These are phyloP conservation scores for Saturnispora gosingensis DNA, from an alignment of 805 yeast genomes.

Conservation along the genomic window DNA sequence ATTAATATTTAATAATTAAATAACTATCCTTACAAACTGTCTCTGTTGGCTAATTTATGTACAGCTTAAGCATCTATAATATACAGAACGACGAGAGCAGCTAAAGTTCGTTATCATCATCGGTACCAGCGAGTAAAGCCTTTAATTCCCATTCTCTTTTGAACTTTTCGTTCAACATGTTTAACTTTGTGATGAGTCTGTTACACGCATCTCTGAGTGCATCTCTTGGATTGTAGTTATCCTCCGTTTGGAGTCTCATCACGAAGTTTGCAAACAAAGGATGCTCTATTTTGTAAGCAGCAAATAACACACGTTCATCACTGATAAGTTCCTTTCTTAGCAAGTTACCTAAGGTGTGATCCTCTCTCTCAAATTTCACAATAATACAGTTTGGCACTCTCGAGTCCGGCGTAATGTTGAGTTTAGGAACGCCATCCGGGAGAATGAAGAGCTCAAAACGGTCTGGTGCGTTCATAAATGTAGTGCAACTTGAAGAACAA, in stretches of 20 bases:
- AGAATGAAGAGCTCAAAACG: conserved; percentile 92
- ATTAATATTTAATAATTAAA: background rate
- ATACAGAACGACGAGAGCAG: background rate
- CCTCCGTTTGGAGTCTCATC: conserved; percentile 92
- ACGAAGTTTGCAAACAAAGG: conserved; percentile 94
- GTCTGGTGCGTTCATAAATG: conserved; percentile 93
- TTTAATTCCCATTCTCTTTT: conserved; percentile 89
- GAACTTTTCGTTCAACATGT: conserved; percentile 65
- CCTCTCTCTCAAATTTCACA: conserved; percentile 91
- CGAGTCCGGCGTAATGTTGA: conserved; percentile 85
- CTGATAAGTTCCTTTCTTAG: conserved; percentile 77
- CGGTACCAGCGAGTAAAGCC: conserved; percentile 51
- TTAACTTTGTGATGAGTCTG: conserved; percentile 70
- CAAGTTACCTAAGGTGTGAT: conserved; percentile 90
- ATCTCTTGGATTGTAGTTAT: conserved; percentile 83
- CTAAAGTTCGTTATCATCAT: conserved; percentile 30
- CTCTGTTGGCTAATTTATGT: background rate
- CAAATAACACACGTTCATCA: conserved; percentile 86
- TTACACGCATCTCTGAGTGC: conserved; percentile 89
- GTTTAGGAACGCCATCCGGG: conserved; percentile 97
- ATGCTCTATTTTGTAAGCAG: conserved; percentile 96
- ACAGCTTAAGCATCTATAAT: background rate
- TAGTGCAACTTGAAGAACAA: background rate
- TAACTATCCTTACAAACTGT: background rate
- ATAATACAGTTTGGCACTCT: conserved; percentile 93